These are phyloP conservation scores for Hericium erinaceus DNA, from an alignment of 768 basidiomycete genomes.

Conservation along the genomic window DNA sequence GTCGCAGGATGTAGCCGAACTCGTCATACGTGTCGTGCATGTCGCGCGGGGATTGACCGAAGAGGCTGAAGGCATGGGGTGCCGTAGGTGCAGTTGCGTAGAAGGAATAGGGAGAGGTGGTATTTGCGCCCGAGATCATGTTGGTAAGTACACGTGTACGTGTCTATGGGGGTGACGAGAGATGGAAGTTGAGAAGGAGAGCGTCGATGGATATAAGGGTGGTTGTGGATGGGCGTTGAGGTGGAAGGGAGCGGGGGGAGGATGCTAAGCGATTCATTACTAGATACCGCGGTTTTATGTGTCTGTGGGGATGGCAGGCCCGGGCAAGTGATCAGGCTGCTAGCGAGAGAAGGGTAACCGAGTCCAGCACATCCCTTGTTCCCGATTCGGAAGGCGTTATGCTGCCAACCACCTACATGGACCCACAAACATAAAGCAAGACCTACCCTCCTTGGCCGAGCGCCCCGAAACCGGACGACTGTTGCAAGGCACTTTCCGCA, in stretches of 20 bases:
- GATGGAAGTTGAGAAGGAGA: background rate
- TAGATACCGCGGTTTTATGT: background rate
- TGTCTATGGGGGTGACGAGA: background rate
- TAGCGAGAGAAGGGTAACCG: background rate
- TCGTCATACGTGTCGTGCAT: background rate
- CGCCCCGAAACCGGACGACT: no score
- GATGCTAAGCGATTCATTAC: background rate
- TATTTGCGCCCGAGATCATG: background rate
- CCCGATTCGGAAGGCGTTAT: slow-evolving; percentile 6
- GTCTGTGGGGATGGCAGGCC: background rate
- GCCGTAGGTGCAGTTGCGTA: slow-evolving; percentile 11
- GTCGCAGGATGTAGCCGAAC: background rate
- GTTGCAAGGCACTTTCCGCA: no score
- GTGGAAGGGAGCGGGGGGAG: background rate
- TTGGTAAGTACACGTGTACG: background rate
- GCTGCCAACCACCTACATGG: background rate
- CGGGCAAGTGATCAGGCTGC: no score
- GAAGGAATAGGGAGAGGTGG: slow-evolving; percentile 4
- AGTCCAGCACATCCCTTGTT: slow-evolving; percentile 9
- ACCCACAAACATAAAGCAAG: background rate
- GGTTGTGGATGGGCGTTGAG: background rate
- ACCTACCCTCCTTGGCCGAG: no score
- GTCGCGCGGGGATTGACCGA: slow-evolving; percentile 16
- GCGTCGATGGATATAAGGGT: background rate
- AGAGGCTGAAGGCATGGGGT: slow-evolving; percentile 12